Conservation (phyloP, 768 basidiomycete species). For the Stropharia rugosoannulata region DNA sequence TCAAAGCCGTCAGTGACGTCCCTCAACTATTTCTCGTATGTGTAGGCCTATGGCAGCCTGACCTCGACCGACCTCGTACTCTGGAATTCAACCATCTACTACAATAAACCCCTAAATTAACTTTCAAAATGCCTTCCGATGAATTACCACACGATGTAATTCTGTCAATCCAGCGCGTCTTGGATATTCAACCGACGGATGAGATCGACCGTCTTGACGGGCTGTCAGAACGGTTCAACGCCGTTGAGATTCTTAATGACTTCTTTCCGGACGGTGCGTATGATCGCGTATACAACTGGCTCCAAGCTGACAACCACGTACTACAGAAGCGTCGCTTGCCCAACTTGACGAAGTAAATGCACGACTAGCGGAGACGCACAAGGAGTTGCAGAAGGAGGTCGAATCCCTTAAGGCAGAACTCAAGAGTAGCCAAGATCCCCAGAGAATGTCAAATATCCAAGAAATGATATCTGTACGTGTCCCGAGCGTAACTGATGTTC, state of each 20-base stretch:
- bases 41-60: too few relatives aligned
- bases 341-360: slow-evolving; percentile 72
- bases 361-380: slow-evolving; percentile 66
- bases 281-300: not conserved
- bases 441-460: slow-evolving; percentile 87
- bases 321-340: slow-evolving; percentile 70
- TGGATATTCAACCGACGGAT: slow-evolving; percentile 49
- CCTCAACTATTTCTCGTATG: too few relatives aligned
- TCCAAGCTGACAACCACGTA: not conserved
- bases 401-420: slow-evolving; percentile 65
- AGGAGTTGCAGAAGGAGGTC: slow-evolving; percentile 71
- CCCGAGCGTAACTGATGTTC: not conserved
- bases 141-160: slow-evolving; percentile 68
- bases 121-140: slow-evolving; percentile 34
- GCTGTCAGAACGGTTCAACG: slow-evolving; percentile 55
- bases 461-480: slow-evolving; percentile 88
- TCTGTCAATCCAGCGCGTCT: slow-evolving; percentile 67
- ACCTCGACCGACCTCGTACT: too few relatives aligned
- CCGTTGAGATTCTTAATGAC: slow-evolving; percentile 58
- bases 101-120: too few relatives aligned
- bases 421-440: slow-evolving; percentile 78
- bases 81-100: too few relatives aligned
- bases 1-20: too few relatives aligned
- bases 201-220: slow-evolving; percentile 56
- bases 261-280: slow-evolving; percentile 80